These are phyloP conservation scores for Ceratobasidium sp. DNA, from an alignment of 1,284 basidiomycete species.

Conservation along the genomic window DNA sequence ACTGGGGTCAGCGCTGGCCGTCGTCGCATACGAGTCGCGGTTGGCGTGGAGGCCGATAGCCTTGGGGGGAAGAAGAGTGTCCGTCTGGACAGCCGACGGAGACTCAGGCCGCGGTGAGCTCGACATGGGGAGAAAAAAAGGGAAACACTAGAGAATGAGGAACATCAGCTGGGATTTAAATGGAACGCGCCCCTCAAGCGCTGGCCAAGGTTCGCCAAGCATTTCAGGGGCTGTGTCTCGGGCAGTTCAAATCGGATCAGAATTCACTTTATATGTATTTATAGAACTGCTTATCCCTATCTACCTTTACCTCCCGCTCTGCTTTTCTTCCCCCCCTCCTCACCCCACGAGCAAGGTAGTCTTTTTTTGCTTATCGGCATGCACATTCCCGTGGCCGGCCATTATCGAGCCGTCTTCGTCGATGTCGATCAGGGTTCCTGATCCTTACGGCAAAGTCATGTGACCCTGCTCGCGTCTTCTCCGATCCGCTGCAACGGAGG, in stretches of 20 bases:
- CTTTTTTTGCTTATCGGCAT: too few relatives aligned
- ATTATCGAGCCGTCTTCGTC: too few relatives aligned
- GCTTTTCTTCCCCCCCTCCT: too few relatives aligned
- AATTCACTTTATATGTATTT: not conserved
- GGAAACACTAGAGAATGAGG: not conserved
- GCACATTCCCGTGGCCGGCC: too few relatives aligned
- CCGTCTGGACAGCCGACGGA: constrained; percentile 33
- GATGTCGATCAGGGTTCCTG: too few relatives aligned
- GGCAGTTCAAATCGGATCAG: not conserved
- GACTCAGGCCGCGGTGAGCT: constrained; percentile 39
- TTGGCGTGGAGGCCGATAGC: constrained; percentile 29
- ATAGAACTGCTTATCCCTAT: too few relatives aligned
- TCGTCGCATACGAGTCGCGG: constrained; percentile 44
- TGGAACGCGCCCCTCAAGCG: constrained; percentile 1
- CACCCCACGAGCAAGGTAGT: too few relatives aligned
- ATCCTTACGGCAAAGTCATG: too few relatives aligned
- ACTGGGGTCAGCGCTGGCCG: constrained; percentile 31
- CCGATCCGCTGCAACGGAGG: too few relatives aligned
- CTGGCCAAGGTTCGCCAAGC: constrained; percentile 11
- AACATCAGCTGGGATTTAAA: not conserved
- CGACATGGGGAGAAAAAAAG: constrained; percentile 23
- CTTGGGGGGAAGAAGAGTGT: constrained; percentile 44
- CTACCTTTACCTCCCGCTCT: too few relatives aligned
- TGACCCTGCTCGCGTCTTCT: too few relatives aligned
- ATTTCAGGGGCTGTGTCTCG: constrained; percentile 26